These are phyloP conservation scores for Tetragonia tetragonoides DNA, from an alignment of 148 eudicot genomes.

Conservation along the genomic window DNA sequence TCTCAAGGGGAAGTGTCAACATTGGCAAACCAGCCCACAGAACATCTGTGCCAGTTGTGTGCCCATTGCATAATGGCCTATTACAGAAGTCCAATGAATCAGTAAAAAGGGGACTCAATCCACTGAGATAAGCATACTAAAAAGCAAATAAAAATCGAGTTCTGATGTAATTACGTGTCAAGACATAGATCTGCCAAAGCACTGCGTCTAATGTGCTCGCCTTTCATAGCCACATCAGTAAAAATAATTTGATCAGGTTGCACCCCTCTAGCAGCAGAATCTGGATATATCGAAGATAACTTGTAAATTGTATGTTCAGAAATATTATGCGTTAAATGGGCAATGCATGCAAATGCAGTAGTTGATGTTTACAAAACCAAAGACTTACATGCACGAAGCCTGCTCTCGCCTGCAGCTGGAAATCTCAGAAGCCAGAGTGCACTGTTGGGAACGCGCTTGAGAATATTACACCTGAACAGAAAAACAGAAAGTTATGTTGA, in stretches of 20 bases:
- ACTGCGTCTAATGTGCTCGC: constrained; percentile 91
- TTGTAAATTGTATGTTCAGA: background rate
- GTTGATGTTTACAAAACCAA: background rate
- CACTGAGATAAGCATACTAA: constrained; percentile 4
- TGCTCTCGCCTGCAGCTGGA: constrained; percentile 95
- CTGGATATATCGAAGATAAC: constrained; percentile 33
- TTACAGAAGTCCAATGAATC: constrained; percentile 11
- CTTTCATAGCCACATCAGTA: constrained; percentile 97
- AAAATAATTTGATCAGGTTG: constrained; percentile 90
- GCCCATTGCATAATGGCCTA: constrained; percentile 97
- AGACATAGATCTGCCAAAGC: constrained; percentile 90
- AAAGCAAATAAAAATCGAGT: background rate
- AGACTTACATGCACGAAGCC: constrained; percentile 81
- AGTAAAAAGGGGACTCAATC: background rate
- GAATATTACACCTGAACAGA: constrained; percentile 85
- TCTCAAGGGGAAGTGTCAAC: constrained; percentile 89
- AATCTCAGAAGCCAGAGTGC: constrained; percentile 96
- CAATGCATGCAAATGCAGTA: background rate
- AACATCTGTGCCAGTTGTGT: constrained; percentile 97
- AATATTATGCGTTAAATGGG: background rate
- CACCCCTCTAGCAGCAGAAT: constrained; percentile 94
- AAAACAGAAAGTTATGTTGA: background rate
- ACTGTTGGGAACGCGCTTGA: constrained; percentile 87
- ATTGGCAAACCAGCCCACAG: constrained; percentile 99
- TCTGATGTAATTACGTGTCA: constrained; percentile 60